phyloP scores from a whole-genome alignment of 306 rosid genomes.

The Prunus davidiana region DNA sequence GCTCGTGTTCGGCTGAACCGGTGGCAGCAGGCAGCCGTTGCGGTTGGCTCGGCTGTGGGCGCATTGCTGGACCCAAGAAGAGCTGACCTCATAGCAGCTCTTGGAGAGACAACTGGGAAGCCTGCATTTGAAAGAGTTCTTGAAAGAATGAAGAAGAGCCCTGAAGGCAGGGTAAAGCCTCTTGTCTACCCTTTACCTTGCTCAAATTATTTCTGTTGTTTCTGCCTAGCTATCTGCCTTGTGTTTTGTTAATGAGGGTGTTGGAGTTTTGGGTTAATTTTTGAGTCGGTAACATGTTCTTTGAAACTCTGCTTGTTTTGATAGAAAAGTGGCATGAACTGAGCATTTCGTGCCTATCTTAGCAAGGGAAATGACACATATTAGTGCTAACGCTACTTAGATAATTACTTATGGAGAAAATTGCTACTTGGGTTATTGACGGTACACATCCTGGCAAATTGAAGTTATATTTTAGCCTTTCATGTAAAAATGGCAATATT shows the following conservation, averaged over 20 bases:
- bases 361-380: not conserved
- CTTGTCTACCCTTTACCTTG: not conserved
- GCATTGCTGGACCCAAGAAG: conserved; percentile 88
- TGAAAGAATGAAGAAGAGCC: conserved; percentile 64
- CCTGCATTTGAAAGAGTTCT: conserved; percentile 88
- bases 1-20: conserved; percentile 53
- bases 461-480: not conserved
- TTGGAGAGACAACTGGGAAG: conserved; percentile 91
- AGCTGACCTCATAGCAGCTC: conserved; percentile 93
- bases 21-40: conserved; percentile 94
- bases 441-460: not conserved
- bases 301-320: not conserved
- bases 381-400: not conserved
- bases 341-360: not conserved
- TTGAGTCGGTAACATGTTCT: not conserved
- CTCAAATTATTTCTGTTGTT: not conserved
- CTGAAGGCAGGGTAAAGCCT: conserved; percentile 71
- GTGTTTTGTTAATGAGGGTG: not conserved
- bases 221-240: not conserved
- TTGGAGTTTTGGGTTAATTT: not conserved
- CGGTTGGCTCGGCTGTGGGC: conserved; percentile 88
- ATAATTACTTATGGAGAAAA: not conserved
- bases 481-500: not conserved
- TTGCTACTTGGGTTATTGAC: not conserved
- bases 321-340: not conserved